These are phyloP conservation scores for Trametopsis cervina DNA, from an alignment of 768 basidiomycete species.

Conservation along the genomic window DNA sequence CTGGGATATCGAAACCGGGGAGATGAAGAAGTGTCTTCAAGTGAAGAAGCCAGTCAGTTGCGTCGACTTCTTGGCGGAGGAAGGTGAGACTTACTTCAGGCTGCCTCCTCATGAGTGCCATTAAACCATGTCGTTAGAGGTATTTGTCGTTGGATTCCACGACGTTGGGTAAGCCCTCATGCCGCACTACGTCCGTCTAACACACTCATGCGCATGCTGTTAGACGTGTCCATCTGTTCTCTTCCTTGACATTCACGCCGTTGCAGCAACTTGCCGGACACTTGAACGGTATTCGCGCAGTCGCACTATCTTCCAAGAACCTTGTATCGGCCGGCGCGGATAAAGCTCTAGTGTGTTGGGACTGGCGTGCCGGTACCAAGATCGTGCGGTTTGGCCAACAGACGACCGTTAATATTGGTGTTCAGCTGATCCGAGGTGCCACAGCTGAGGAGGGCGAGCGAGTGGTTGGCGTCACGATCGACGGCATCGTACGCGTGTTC, in stretches of 20 bases:
- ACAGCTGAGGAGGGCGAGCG: constrained; percentile 58
- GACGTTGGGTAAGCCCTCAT: constrained; percentile 65
- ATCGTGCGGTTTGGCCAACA: constrained; percentile 90
- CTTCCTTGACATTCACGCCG: constrained; percentile 76
- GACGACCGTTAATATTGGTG: constrained; percentile 86
- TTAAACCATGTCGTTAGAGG: constrained; percentile 42
- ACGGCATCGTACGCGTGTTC: constrained; percentile 86
- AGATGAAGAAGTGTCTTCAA: constrained; percentile 65
- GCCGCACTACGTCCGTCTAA: neutral
- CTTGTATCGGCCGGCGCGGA: constrained; percentile 81
- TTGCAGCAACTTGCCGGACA: constrained; percentile 82
- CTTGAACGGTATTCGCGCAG: constrained; percentile 84
- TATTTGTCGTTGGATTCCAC: constrained; percentile 89
- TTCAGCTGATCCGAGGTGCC: constrained; percentile 65
- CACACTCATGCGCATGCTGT: neutral
- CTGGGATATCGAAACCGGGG: constrained; percentile 73
- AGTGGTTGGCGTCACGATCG: constrained; percentile 87
- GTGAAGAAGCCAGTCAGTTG: constrained; percentile 91
- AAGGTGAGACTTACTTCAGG: constrained; percentile 50
- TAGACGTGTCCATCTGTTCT: constrained; percentile 85
- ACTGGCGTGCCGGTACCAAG: constrained; percentile 85
- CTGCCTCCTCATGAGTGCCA: neutral
- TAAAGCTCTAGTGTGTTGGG: constrained; percentile 78
- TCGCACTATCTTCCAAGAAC: constrained; percentile 78
- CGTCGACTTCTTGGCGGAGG: constrained; percentile 78